Evolutionary conservation across 306 rosid species (phyloP).

Genomic region (Ziziphus jujuba): DNA sequence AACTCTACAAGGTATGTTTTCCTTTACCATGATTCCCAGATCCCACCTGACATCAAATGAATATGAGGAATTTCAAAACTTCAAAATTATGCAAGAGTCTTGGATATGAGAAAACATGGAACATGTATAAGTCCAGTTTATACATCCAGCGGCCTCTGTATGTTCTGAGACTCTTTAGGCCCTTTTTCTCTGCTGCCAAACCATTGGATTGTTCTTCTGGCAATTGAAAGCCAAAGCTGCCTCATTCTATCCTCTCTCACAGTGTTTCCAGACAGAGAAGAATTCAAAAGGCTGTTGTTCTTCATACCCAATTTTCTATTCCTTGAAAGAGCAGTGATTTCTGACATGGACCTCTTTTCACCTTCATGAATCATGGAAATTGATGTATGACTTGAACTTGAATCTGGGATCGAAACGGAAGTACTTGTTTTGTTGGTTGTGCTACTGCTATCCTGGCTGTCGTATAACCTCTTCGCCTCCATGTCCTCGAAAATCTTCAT

Average conservation of each 20-base stretch:
- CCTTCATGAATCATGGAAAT: slow-evolving; percentile 38
- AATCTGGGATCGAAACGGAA: slow-evolving; percentile 28
- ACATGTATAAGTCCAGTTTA: slow-evolving; percentile 2
- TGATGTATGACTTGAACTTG: slow-evolving; percentile 31
- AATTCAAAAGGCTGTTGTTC: slow-evolving; percentile 27
- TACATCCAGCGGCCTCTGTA: slow-evolving; percentile 42
- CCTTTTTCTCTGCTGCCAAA: slow-evolving; percentile 84
- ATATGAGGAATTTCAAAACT: no score
- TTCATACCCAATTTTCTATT: slow-evolving; percentile 44
- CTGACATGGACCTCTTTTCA: slow-evolving; percentile 79
- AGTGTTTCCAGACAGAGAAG: slow-evolving; percentile 45
- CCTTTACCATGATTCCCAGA: no score
- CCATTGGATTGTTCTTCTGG: slow-evolving; percentile 85
- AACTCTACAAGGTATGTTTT: no score
- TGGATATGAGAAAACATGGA: no score
- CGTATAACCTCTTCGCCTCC: slow-evolving; percentile 25
- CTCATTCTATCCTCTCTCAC: slow-evolving; percentile 68
- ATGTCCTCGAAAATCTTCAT: no score
- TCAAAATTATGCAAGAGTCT: no score
- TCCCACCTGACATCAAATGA: no score
- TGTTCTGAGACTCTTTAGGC: slow-evolving; percentile 45
- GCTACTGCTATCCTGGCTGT: slow-evolving; percentile 41
- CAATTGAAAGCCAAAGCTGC: slow-evolving; percentile 81
- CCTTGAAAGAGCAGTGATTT: slow-evolving; percentile 71
- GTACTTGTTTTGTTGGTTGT: slow-evolving; percentile 14